These are phyloP conservation scores for Solanum sitiens DNA, from an alignment of 257 asterid species.

Conservation along the genomic window DNA sequence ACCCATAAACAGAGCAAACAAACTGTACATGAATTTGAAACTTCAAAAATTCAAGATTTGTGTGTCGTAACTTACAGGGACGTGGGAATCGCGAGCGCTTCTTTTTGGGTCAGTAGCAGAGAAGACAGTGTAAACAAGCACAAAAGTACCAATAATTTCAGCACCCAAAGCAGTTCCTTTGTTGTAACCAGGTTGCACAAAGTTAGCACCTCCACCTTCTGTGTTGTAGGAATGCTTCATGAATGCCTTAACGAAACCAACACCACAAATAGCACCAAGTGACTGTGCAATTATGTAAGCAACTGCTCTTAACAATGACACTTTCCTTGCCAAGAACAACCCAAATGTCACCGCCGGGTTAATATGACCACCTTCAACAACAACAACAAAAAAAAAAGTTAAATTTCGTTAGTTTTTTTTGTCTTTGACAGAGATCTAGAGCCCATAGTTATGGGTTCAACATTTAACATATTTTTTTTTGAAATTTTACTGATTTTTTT, in stretches of 20 bases:
- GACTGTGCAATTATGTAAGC: constrained; percentile 1
- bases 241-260: constrained; percentile 7
- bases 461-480: not conserved
- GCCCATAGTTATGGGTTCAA: not conserved
- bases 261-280: constrained; percentile 13
- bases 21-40: not conserved
- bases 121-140: not conserved
- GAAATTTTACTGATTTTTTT: not conserved
- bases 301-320: constrained; percentile 4
- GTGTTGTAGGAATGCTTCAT: not conserved
- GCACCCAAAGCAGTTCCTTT: not conserved
- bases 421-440: not conserved
- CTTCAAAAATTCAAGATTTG: not conserved
- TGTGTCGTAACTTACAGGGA: not conserved
- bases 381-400: not conserved
- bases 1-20: not conserved
- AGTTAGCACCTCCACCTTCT: not conserved
- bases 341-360: constrained; percentile 11
- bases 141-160: constrained; percentile 1
- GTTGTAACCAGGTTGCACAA: not conserved
- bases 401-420: not conserved
- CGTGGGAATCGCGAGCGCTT: not conserved
- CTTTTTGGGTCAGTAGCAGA: not conserved
- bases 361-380: constrained; percentile 4
- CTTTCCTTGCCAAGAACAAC: constrained; percentile 11